A percentile compares a stretch with the other conserved stretches of the same genome.
Evolutionary conservation across 1,139 yeast species (phyloP).

Genomic region (Insectozyma bohioensis): DNA sequence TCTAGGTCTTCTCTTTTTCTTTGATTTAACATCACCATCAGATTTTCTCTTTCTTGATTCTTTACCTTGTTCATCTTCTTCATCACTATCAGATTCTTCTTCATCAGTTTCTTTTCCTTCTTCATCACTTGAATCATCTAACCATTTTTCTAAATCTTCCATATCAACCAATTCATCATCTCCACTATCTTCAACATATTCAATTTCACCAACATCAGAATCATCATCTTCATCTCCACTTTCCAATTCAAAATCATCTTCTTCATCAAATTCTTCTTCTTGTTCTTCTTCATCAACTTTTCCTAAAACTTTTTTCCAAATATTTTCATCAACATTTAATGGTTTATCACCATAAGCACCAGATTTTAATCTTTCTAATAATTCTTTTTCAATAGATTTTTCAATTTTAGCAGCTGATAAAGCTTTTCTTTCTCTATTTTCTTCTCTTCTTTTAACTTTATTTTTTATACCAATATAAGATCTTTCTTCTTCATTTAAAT

Average conservation of each 20-base stretch:
- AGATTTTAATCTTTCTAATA: slow-evolving; percentile 88
- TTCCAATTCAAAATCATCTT: slow-evolving; percentile 62
- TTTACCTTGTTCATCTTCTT: slow-evolving; percentile 22
- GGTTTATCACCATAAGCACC: slow-evolving; percentile 99
- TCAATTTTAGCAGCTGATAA: slow-evolving; percentile 95
- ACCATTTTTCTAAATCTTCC: slow-evolving; percentile 90
- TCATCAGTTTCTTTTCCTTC: slow-evolving; percentile 35
- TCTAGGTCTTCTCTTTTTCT: slow-evolving; percentile 65
- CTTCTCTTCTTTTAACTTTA: slow-evolving; percentile 92
- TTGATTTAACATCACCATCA: slow-evolving; percentile 30
- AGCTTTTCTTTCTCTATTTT: slow-evolving; percentile 93
- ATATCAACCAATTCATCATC: slow-evolving; percentile 89
- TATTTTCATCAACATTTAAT: slow-evolving; percentile 89
- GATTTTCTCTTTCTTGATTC: slow-evolving; percentile 39
- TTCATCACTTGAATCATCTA: slow-evolving; percentile 62
- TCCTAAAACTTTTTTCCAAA: slow-evolving; percentile 93
- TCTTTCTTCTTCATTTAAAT: slow-evolving; percentile 87
- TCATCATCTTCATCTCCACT: slow-evolving; percentile 53
- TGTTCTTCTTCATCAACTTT: slow-evolving; percentile 59
- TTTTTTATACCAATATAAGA: slow-evolving; percentile 90
- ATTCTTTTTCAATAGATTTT: slow-evolving; percentile 92
- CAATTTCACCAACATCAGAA: slow-evolving; percentile 75
- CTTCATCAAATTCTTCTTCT: slow-evolving; percentile 63
- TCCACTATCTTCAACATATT: slow-evolving; percentile 81
- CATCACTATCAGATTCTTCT: slow-evolving; percentile 27